Evolutionary conservation across 345 rosid genomes (phyloP).

Genomic region (Sisymbrium altissimum): DNA sequence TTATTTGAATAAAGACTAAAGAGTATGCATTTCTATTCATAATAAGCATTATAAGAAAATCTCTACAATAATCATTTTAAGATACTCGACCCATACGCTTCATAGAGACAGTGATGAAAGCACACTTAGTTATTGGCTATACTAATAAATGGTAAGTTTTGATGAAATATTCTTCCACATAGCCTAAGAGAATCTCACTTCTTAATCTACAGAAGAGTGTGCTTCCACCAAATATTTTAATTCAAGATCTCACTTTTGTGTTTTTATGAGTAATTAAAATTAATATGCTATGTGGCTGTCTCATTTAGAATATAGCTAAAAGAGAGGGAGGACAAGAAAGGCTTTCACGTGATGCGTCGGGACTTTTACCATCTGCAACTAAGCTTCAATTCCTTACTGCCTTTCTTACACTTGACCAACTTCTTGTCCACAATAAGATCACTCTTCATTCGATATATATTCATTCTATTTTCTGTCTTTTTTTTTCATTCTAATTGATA

Average conservation of each 20-base stretch:
- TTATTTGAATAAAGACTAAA: too few species aligned
- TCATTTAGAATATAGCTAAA: not conserved
- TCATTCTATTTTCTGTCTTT: not conserved
- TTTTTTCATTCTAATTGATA: too few species aligned
- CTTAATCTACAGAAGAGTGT: not conserved
- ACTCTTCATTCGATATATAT: not conserved
- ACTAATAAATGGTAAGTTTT: not conserved
- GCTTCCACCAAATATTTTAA: not conserved
- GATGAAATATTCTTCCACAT: not conserved
- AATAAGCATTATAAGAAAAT: not conserved
- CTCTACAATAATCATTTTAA: not conserved
- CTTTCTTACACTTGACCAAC: constrained; percentile 35
- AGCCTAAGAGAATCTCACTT: too few species aligned
- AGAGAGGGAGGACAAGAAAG: constrained; percentile 24
- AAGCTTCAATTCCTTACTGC: constrained; percentile 18
- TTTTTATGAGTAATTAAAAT: not conserved
- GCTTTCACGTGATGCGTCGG: constrained; percentile 28
- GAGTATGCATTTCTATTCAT: not conserved
- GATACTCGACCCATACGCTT: not conserved
- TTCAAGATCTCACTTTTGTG: not conserved
- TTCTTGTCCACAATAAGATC: constrained; percentile 26
- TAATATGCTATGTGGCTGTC: not conserved
- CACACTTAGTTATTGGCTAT: not conserved
- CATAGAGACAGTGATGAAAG: not conserved
- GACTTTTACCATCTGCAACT: constrained; percentile 14